phyloP scores from a whole-genome alignment of 305 asterid genomes.

The Stenogyne calaminthoides region DNA sequence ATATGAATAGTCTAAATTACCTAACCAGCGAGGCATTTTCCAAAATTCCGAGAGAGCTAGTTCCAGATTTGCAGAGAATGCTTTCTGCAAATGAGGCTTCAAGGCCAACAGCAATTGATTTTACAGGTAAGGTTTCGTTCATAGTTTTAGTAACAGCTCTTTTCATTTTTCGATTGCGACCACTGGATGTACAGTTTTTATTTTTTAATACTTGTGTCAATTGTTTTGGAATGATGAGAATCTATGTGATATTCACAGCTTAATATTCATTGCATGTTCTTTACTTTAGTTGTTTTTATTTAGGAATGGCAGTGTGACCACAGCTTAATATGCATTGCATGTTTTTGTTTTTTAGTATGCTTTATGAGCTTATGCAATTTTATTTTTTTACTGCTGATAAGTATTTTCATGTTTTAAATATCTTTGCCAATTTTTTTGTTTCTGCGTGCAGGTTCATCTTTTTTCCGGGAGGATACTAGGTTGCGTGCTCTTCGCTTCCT shows the following conservation, averaged over 20 bases:
- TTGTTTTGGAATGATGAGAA: not conserved
- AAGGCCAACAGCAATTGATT: slow-evolving; percentile 86
- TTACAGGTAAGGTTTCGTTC: slow-evolving; percentile 56
- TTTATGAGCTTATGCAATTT: slow-evolving; percentile 17
- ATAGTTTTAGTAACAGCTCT: slow-evolving; percentile 15
- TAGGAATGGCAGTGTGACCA: not conserved
- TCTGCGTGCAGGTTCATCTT: slow-evolving; percentile 76
- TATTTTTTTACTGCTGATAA: slow-evolving; percentile 9
- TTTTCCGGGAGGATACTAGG: slow-evolving; percentile 95
- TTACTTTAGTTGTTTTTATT: not conserved
- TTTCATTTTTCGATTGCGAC: slow-evolving; percentile 18
- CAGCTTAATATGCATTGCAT: too few species aligned
- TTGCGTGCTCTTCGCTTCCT: slow-evolving; percentile 99
- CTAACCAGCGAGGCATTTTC: slow-evolving; percentile 81
- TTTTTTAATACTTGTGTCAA: slow-evolving; percentile 13
- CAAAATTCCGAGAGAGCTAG: slow-evolving; percentile 77
- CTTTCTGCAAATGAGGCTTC: slow-evolving; percentile 72
- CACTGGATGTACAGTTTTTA: slow-evolving; percentile 4
- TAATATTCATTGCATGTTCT: not conserved
- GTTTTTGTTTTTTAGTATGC: not conserved
- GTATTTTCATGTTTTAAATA: slow-evolving; percentile 6
- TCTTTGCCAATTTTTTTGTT: slow-evolving; percentile 25
- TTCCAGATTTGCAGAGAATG: slow-evolving; percentile 85
- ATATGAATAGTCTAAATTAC: slow-evolving; percentile 87
- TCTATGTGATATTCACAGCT: not conserved